Evolutionary conservation across 768 basidiomycete genomes (phyloP), one percentile per base, ranked within the genome.

Genomic region (Amanita exitialis): DNA sequence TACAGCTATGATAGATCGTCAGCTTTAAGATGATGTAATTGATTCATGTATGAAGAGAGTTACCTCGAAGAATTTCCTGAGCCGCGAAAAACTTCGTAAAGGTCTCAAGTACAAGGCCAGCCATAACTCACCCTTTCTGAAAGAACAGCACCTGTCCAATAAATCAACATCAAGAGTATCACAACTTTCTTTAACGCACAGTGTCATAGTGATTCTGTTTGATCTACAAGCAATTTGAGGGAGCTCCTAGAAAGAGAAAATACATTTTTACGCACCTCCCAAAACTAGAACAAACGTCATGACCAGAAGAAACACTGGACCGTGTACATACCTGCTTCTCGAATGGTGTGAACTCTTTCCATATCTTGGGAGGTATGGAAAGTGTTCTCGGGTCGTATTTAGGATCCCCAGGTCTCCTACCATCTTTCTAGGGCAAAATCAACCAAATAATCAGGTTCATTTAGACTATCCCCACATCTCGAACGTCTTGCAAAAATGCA

Each of bases 191-290:
- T 20, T 4, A 13, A 34, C 25, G 57, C 58, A 88, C 86, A 15
- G 96, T 99, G 66, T 99, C 96, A 62, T 82, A 97, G 62, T 98
- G 93, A 60, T 93, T 86, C 66, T 95, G 91, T 64, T 97, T 99
- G 72, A 99, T 99, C 76, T 91, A 54, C 42, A 32, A 30, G 39
- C 47, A 6, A 8, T 41, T 44, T 38, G 53, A 49, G 36, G 23
- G 48, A 27, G 44, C 35, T n/a, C 38, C 35, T 18, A 30, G 36
- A 46, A 35, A 6, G 20, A 12, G 28, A 23, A 36, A 36, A 2
- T 52, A 44, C 30, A 23, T 41, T 15, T 34, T 15, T 10, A 67
- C 79, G 35, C 61, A 79, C 80, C 77, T 85, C 82, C 82, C 83
- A 85, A 54, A 89, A 89, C 79, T 90, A 60, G 20, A 55, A 57